Evolutionary conservation across 805 yeast species (phyloP).

Genomic region (Maudiozyma serrabonitensis): DNA sequence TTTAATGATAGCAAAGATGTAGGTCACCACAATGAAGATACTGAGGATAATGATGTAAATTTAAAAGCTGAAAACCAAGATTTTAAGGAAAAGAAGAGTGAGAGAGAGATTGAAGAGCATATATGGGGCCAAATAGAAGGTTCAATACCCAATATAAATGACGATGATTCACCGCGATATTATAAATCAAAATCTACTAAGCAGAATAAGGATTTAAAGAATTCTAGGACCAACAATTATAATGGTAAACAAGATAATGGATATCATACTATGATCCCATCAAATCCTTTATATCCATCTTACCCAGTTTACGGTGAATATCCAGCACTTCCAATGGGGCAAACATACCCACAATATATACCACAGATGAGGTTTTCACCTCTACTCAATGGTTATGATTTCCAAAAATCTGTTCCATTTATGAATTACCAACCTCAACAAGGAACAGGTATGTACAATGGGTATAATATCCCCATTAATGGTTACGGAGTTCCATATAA

Average conservation of each 20-base stretch:
- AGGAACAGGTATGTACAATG: not conserved
- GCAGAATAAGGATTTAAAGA: not conserved
- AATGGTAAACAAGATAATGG: not conserved
- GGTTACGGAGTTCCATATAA: not conserved
- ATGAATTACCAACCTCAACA: not conserved
- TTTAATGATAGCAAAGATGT: conserved; percentile 27
- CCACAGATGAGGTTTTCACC: not conserved
- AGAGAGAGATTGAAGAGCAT: not conserved
- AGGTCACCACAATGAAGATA: conserved; percentile 9
- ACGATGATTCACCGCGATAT: not conserved
- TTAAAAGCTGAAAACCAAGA: not conserved
- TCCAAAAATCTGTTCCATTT: not conserved
- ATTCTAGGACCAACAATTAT: not conserved
- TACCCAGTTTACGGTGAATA: not conserved
- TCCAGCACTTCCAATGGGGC: not conserved
- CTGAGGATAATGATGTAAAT: not conserved
- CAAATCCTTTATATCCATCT: not conserved
- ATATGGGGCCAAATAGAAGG: not conserved
- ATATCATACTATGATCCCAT: not conserved
- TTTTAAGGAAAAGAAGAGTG: not conserved
- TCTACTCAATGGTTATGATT: not conserved
- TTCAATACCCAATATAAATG: not conserved
- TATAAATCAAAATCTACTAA: not conserved
- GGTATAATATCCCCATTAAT: not conserved
- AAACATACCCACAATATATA: not conserved